Evolutionary conservation across 116 monocot species (phyloP).

Genomic region (Dioscorea cayenensis): DNA sequence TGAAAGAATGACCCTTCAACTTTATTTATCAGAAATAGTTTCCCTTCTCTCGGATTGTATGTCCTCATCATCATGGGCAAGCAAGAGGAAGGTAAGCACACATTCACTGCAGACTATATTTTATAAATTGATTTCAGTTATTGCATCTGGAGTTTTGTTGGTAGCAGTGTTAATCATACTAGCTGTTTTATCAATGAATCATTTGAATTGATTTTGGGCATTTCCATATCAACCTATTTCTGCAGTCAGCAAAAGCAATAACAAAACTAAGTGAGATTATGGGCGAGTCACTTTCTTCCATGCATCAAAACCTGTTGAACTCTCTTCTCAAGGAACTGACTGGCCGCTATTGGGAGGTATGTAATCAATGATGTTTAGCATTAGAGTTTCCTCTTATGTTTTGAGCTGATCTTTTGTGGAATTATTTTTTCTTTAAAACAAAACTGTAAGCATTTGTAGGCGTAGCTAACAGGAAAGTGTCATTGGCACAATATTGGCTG

Average conservation of each 20-base stretch:
- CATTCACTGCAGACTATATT: neutral
- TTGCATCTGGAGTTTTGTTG: too few relatives aligned
- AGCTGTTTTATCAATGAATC: too few relatives aligned
- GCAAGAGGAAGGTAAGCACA: constrained; percentile 76
- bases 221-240: neutral
- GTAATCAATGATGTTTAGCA: neutral
- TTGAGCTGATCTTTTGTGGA: neutral
- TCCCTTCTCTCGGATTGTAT: constrained; percentile 64
- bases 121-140: too few relatives aligned
- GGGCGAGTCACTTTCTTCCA: constrained; percentile 61
- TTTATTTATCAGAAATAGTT: constrained; percentile 77
- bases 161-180: too few relatives aligned
- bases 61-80: constrained; percentile 86
- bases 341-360: constrained; percentile 96
- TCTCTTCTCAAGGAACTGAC: constrained; percentile 81
- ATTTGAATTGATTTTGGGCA: too few relatives aligned
- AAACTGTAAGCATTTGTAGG: too few relatives aligned
- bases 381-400: neutral
- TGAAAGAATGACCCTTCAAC: constrained; percentile 76
- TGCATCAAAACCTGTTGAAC: constrained; percentile 50
- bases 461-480: too few relatives aligned
- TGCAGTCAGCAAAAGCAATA: constrained; percentile 92
- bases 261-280: constrained; percentile 66
- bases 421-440: too few relatives aligned
- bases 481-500: too few relatives aligned